A percentile compares a stretch with the other conserved stretches of the same genome.
Conservation (phyloP, 2,329 filamentous ascomycete species). For the Fusarium verrucosum region DNA sequence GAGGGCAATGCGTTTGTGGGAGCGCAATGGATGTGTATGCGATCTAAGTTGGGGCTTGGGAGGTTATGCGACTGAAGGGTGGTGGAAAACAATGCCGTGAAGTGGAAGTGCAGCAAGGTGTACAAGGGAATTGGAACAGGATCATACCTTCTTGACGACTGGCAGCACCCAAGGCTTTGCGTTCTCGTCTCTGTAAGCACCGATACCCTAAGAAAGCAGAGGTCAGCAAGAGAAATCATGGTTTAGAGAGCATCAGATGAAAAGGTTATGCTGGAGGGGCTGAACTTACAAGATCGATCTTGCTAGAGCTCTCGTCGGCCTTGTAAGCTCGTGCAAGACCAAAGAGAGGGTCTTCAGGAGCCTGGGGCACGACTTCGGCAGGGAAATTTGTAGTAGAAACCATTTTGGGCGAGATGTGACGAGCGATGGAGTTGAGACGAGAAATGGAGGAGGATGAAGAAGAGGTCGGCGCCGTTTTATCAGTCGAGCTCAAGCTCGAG, state of each 20-base stretch:
- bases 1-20: constrained; percentile 16
- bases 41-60: background rate
- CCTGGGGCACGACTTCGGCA: constrained; percentile 81
- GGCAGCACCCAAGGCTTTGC: constrained; percentile 98
- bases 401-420: constrained; percentile 73
- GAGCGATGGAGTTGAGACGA: constrained; percentile 69
- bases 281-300: constrained; percentile 86
- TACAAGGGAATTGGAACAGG: constrained; percentile 1
- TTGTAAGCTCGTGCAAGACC: constrained; percentile 89
- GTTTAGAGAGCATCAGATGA: background rate
- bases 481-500: constrained; percentile 42
- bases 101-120: constrained; percentile 11
- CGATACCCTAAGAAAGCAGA: constrained; percentile 68
- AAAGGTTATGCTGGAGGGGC: background rate
- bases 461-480: constrained; percentile 45
- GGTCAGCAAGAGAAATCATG: constrained; percentile 14
- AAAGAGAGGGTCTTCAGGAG: constrained; percentile 94
- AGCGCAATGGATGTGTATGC: constrained; percentile 13
- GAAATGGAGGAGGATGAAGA: constrained; percentile 60
- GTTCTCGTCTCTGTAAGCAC: constrained; percentile 93
- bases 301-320: constrained; percentile 78
- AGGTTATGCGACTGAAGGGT: constrained; percentile 12
- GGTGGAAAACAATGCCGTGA: constrained; percentile 4
- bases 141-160: constrained; percentile 88
- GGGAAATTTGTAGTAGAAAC: constrained; percentile 68